Base-by-base conservation (phyloP, 225 moss, liverwort and hornwort species). In the Bryum argenteum region DNA sequence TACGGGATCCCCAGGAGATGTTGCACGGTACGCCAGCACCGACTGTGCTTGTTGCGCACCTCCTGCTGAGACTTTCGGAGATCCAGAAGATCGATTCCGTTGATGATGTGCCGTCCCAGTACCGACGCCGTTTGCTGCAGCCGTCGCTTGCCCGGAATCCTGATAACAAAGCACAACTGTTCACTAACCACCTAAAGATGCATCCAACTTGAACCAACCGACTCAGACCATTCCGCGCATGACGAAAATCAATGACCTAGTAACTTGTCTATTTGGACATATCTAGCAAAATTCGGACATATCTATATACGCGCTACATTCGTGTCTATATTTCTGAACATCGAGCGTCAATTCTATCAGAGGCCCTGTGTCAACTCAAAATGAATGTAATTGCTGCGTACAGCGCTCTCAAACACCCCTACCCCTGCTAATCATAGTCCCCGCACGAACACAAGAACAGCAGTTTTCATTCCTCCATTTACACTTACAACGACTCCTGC, bases 51-150 rank as follows among this genome's bases (percentile, higher is more conserved):
- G 69, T 41, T 71, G 87, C 61, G 71, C 76, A 73, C 71, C 78
- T 38, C 83, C 73, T 67, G 81, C 26, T 47, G 61, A 66, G 24
- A 76, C 75, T 78, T 88, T 90, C 9, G 82, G 70, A 56, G 92
- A 86, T 33, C 76, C 85, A 52, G 94, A 83, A 10, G 84, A 76
- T 8, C 87, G 85, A 79, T 87, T 87, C 15, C 90, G 86, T 65
- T 92, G 91, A 76, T 78, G 79, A 71, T 77, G 72, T 61, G 63
- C 38, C 19, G 12, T 24, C 15, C 69, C 70, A 61, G 58, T 75
- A 63, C 72, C 70, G n/a, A 72, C 64, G 65, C 58, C 60, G 41
- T 78, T 79, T 33, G 77, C 53, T 69, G 83, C 62, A 37, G 84
- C 65, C 68, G 64, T 74, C 22, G 72, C 75, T 58, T 87, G 84